Percentiles rank a stretch among this genome's conserved stretches.
These are phyloP conservation scores for Triangularia verruculosa DNA, from an alignment of 2,329 filamentous ascomycete genomes.

Conservation along the genomic window DNA sequence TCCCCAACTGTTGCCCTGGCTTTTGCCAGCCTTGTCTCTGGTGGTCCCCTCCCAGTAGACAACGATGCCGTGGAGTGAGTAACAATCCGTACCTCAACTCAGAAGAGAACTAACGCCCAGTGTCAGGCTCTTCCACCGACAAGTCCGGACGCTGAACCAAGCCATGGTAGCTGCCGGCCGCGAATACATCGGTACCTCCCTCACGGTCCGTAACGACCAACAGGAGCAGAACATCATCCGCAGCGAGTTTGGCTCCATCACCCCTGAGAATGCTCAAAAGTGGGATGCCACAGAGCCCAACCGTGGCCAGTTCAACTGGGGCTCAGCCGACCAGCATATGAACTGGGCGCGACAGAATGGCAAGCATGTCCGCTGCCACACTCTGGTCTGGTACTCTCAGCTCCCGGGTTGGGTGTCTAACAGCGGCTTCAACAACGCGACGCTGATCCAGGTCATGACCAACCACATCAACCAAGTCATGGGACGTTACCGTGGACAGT, in stretches of 20 bases:
- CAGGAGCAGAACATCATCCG: slow-evolving; percentile 44
- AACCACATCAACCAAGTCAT: slow-evolving; percentile 51
- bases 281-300: slow-evolving; percentile 55
- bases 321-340: slow-evolving; percentile 44
- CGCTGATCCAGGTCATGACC: slow-evolving; percentile 49
- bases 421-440: slow-evolving; percentile 48
- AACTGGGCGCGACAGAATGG: slow-evolving; percentile 34
- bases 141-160: slow-evolving; percentile 21
- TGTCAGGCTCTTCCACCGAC: background rate
- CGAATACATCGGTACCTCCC: slow-evolving; percentile 55
- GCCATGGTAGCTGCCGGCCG: slow-evolving; percentile 30
- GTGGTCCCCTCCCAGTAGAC: background rate
- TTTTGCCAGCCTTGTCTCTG: background rate
- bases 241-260: slow-evolving; percentile 55
- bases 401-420: slow-evolving; percentile 43
- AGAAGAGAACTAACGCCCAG: background rate
- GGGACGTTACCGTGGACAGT: slow-evolving; percentile 45
- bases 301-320: slow-evolving; percentile 51
- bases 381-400: slow-evolving; percentile 43
- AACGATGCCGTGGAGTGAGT: background rate
- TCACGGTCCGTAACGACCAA: slow-evolving; percentile 51
- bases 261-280: slow-evolving; percentile 54
- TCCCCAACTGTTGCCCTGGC: background rate
- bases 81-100: background rate
- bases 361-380: slow-evolving; percentile 56